Evolutionary conservation across 441 rosid species (phyloP).

Genomic region (Kokia cookei): DNA sequence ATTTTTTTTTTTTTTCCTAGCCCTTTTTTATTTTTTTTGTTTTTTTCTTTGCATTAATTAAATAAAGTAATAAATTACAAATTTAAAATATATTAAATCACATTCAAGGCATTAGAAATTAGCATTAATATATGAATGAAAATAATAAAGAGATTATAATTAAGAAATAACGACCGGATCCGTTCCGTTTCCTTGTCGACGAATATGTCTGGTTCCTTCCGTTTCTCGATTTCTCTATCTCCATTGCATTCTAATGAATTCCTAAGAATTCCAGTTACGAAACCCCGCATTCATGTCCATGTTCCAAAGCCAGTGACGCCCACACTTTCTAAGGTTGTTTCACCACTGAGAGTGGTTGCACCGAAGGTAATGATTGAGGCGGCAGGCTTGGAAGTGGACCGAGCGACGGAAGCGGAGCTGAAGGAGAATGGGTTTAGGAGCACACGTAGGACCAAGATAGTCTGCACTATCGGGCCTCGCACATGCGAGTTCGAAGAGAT

Average conservation of each 20-base stretch:
- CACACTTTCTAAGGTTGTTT: not conserved
- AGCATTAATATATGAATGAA: too few relatives aligned
- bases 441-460: conserved; percentile 33
- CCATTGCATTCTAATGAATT: conserved; percentile 6
- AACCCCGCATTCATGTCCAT: conserved; percentile 1
- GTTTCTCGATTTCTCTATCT: conserved; percentile 4
- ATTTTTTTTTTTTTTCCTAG: too few relatives aligned
- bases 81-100: too few relatives aligned
- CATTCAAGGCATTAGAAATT: too few relatives aligned
- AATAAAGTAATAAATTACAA: too few relatives aligned
- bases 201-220: conserved; percentile 17
- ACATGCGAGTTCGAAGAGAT: conserved; percentile 35
- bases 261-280: not conserved
- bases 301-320: not conserved
- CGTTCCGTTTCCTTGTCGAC: not conserved
- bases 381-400: conserved; percentile 20
- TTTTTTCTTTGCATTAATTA: too few relatives aligned
- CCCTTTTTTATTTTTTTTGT: too few relatives aligned
- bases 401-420: conserved; percentile 30
- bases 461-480: conserved; percentile 36
- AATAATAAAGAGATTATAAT: too few relatives aligned
- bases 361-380: not conserved
- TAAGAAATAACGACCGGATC: too few relatives aligned
- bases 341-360: not conserved
- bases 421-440: conserved; percentile 38